phyloP scores from a whole-genome alignment of 164 flowering plant genomes.

The Umbellularia californica region DNA sequence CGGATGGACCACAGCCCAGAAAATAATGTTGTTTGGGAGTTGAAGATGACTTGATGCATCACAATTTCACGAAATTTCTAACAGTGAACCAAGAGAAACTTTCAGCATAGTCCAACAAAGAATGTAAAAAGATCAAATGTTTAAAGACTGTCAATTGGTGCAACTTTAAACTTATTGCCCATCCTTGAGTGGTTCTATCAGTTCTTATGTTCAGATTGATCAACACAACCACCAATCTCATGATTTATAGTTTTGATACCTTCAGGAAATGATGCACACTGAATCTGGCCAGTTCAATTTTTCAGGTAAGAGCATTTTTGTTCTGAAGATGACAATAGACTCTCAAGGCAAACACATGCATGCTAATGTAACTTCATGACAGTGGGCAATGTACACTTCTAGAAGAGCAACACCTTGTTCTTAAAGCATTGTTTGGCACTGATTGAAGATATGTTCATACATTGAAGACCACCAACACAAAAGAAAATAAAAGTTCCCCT shows the following conservation, averaged over 20 bases:
- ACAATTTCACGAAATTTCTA: too few species aligned
- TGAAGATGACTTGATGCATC: too few species aligned
- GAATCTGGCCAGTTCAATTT: background rate
- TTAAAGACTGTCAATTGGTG: too few species aligned
- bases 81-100: too few species aligned
- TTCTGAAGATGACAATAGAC: background rate
- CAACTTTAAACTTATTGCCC: background rate
- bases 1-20: too few species aligned
- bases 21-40: too few species aligned
- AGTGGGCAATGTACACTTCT: background rate
- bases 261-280: background rate
- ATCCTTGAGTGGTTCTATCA: background rate
- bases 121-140: too few species aligned
- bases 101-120: too few species aligned
- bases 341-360: background rate
- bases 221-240: background rate
- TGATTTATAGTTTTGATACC: background rate
- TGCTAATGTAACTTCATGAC: background rate
- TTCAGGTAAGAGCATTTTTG: background rate
- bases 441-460: background rate
- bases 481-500: background rate
- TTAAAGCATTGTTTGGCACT: background rate
- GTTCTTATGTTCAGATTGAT: background rate
- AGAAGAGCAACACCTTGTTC: too few species aligned
- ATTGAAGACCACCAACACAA: background rate